phyloP scores from a whole-genome alignment of 805 yeast genomes.

The Teunomyces kruisii region DNA sequence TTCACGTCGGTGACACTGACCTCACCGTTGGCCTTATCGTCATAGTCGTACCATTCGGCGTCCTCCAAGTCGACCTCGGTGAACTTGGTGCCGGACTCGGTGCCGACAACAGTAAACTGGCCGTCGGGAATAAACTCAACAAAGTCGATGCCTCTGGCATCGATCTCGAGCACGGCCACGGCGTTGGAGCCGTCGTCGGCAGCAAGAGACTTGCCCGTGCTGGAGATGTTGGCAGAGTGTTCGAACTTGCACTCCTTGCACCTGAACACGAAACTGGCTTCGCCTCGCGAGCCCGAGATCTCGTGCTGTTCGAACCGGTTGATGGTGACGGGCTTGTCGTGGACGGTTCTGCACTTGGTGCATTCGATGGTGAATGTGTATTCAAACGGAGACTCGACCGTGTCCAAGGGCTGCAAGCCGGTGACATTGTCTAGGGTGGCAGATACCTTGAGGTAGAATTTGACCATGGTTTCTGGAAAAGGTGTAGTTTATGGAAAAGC shows the following conservation, averaged over 20 bases:
- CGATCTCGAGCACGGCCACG: conserved; percentile 62
- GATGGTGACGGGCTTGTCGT: conserved; percentile 67
- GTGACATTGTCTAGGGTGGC: conserved; percentile 58
- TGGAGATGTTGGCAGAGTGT: conserved; percentile 34
- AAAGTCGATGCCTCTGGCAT: conserved; percentile 82
- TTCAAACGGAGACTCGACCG: conserved; percentile 61
- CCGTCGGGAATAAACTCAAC: conserved; percentile 69
- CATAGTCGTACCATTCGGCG: conserved; percentile 94
- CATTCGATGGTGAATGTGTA: conserved; percentile 76
- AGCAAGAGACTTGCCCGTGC: conserved; percentile 32
- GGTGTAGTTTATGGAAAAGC: too few relatives aligned
- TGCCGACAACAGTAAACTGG: conserved; percentile 54
- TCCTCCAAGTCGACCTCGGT: conserved; percentile 70
- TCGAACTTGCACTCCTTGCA: conserved; percentile 63
- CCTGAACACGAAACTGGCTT: conserved; percentile 76
- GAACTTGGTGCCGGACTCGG: conserved; percentile 52
- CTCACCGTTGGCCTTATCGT: conserved; percentile 77
- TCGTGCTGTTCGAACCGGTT: conserved; percentile 67
- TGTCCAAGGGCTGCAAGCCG: conserved; percentile 59
- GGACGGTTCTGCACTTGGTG: conserved; percentile 74
- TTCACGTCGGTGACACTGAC: conserved; percentile 74
- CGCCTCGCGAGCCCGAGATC: conserved; percentile 71
- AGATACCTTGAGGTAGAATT: conserved; percentile 33
- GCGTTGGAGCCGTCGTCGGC: conserved; percentile 43
- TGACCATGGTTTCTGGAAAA: conserved; percentile 33